phyloP scores from a whole-genome alignment of 2,329 filamentous ascomycete species.

The Tolypocladium ovalisporum region DNA sequence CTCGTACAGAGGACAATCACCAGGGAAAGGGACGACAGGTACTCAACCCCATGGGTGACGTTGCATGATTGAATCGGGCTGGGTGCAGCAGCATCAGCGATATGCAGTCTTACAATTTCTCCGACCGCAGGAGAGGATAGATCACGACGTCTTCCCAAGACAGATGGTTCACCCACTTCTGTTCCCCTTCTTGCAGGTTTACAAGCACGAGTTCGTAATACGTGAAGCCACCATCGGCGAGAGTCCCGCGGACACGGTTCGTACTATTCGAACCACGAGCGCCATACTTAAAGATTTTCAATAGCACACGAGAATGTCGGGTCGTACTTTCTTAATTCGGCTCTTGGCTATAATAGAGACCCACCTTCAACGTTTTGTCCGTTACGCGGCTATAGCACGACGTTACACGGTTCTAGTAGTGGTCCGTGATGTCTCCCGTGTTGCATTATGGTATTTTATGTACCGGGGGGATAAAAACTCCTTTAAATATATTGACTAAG shows the following conservation, averaged over 20 bases:
- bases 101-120: neutral
- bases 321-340: too few species aligned
- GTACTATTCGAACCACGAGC: conserved; percentile 29
- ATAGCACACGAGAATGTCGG: too few species aligned
- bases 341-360: too few species aligned
- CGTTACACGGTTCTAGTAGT: too few species aligned
- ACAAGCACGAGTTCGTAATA: conserved; percentile 28
- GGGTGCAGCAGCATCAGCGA: neutral
- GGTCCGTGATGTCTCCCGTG: too few species aligned
- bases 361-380: too few species aligned
- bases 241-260: conserved; percentile 29
- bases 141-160: neutral
- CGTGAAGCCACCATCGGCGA: conserved; percentile 30
- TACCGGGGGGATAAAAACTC: too few species aligned
- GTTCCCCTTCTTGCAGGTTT: conserved; percentile 27
- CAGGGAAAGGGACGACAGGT: conserved; percentile 24
- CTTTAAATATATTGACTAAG: too few species aligned
- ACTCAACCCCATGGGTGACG: conserved; percentile 32
- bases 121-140: neutral
- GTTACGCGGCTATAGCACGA: too few species aligned
- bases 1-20: conserved; percentile 33
- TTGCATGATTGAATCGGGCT: conserved; percentile 24
- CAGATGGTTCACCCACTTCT: conserved; percentile 19
- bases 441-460: too few species aligned
- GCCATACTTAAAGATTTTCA: conserved; percentile 14